Percentiles rank a stretch among this genome's conserved stretches.
Evolutionary conservation across 805 yeast species (phyloP).

Genomic region (Monosporozyma servazzii): DNA sequence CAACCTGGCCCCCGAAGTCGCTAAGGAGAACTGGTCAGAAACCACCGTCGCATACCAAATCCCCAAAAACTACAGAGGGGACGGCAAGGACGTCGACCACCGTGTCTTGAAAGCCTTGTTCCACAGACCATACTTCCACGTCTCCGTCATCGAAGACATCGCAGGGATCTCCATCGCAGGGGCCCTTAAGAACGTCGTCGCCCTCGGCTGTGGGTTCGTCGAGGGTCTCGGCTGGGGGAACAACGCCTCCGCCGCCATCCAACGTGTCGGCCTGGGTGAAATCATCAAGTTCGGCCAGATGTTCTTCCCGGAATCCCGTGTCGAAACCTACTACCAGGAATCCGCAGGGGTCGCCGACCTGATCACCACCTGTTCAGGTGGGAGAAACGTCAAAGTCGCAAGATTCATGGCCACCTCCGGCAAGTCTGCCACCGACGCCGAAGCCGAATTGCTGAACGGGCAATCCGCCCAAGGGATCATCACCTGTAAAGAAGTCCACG

Average conservation of each 20-base stretch:
- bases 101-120: constrained; percentile 66
- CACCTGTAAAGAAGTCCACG: constrained; percentile 87
- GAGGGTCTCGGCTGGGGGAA: constrained; percentile 99
- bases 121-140: constrained; percentile 98
- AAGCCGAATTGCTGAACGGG: constrained; percentile 80
- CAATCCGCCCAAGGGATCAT: constrained; percentile 94
- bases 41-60: constrained; percentile 87
- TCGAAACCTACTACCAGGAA: constrained; percentile 83
- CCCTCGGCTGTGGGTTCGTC: constrained; percentile 93
- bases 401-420: constrained; percentile 74
- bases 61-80: constrained; percentile 50
- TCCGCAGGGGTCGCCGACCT: constrained; percentile 97
- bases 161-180: constrained; percentile 96
- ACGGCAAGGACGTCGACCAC: constrained; percentile 50
- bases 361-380: constrained; percentile 96
- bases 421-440: constrained; percentile 71
- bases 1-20: constrained; percentile 94
- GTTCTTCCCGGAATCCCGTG: constrained; percentile 67
- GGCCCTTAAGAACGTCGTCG: constrained; percentile 93
- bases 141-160: constrained; percentile 81
- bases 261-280: constrained; percentile 91
- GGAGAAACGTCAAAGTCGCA: constrained; percentile 91
- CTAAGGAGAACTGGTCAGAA: constrained; percentile 92
- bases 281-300: constrained; percentile 75
- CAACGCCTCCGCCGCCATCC: constrained; percentile 94